Evolutionary conservation across 2,329 filamentous ascomycete genomes (phyloP).

Genomic region (Ilyonectria destructans): DNA sequence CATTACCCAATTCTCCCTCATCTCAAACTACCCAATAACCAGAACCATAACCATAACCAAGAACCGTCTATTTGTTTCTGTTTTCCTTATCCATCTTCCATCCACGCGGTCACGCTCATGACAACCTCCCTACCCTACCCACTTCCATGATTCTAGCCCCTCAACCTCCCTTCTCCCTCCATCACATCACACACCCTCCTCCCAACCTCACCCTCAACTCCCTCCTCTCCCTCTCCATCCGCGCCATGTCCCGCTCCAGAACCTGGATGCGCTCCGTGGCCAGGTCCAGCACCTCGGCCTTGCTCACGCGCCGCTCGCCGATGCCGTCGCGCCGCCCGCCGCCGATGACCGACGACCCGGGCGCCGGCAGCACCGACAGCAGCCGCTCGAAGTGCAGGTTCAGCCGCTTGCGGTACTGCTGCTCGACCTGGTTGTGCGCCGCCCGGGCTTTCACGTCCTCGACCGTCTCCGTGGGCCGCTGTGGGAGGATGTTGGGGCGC

Average conservation of each 20-base stretch:
- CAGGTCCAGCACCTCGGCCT: constrained; percentile 64
- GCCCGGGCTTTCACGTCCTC: constrained; percentile 50
- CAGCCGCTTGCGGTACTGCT: constrained; percentile 65
- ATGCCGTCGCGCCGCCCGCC: constrained; percentile 45
- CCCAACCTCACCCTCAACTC: constrained; percentile 47
- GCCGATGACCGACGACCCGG: constrained; percentile 48
- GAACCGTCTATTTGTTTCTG: neutral
- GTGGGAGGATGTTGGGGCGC: constrained; percentile 39
- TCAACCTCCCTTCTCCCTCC: constrained; percentile 22
- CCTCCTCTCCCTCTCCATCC: constrained; percentile 56
- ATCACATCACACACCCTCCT: constrained; percentile 33
- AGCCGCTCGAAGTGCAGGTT: constrained; percentile 64
- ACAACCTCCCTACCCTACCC: neutral
- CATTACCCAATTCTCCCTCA: neutral
- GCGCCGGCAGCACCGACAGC: constrained; percentile 58
- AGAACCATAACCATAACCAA: neutral
- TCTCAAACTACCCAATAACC: neutral
- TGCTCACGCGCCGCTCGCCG: constrained; percentile 57
- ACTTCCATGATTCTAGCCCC: constrained; percentile 9
- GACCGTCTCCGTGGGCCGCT: constrained; percentile 42
- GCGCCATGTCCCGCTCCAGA: constrained; percentile 57
- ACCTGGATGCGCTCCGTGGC: constrained; percentile 60
- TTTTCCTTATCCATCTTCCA: neutral
- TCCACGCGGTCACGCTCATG: neutral
- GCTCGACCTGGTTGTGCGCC: constrained; percentile 64